phyloP scores from a whole-genome alignment of 371 early-diverging fungal genomes.

The Actinomortierella wolfii region DNA sequence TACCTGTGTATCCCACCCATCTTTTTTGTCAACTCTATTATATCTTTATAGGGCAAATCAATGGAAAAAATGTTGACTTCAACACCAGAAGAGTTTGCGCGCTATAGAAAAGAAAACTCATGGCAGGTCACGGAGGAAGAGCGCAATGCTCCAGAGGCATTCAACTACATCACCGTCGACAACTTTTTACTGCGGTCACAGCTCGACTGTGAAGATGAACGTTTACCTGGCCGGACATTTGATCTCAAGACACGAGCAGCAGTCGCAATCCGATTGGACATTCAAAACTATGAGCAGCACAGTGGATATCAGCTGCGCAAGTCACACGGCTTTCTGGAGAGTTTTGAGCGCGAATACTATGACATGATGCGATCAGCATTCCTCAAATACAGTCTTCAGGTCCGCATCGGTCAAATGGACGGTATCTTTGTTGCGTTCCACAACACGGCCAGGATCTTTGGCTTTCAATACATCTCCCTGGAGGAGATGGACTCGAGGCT shows the following conservation, averaged over 20 bases:
- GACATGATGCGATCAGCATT: constrained; percentile 92
- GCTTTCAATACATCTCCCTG: constrained; percentile 91
- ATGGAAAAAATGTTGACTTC: constrained; percentile 85
- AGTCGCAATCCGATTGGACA: constrained; percentile 83
- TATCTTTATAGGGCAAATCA: constrained; percentile 71
- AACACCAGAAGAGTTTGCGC: constrained; percentile 65
- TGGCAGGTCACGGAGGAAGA: constrained; percentile 47
- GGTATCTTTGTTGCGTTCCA: constrained; percentile 95
- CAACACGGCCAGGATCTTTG: constrained; percentile 89
- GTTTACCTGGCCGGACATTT: constrained; percentile 81
- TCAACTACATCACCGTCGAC: constrained; percentile 40
- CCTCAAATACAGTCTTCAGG: constrained; percentile 92
- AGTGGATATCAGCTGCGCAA: constrained; percentile 62
- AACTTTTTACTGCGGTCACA: constrained; percentile 88
- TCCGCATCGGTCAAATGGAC: constrained; percentile 95
- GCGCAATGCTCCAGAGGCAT: constrained; percentile 52
- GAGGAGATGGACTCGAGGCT: constrained; percentile 86
- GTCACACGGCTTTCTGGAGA: constrained; percentile 69
- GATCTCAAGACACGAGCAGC: constrained; percentile 94
- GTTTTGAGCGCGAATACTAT: constrained; percentile 93
- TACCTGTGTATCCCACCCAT: too few relatives aligned
- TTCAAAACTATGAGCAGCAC: constrained; percentile 69
- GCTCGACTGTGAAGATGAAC: constrained; percentile 83
- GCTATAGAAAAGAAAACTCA: constrained; percentile 63
- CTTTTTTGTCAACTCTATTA: too few relatives aligned